Evolutionary conservation across 176 grass and related monocot species (phyloP).

Genomic region (Musa acuminata): DNA sequence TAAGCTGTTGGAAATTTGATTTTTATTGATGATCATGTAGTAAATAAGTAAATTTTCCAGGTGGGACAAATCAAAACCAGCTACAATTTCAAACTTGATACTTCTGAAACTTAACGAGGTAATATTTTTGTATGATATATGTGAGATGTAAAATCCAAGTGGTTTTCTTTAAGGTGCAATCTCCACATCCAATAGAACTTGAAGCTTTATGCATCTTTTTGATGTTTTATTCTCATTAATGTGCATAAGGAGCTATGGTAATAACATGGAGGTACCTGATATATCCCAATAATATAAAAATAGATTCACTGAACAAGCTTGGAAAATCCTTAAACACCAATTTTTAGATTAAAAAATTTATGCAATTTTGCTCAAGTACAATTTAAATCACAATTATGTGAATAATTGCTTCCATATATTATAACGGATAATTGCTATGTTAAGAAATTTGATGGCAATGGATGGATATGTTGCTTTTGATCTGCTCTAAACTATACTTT

Average conservation of each 20-base stretch:
- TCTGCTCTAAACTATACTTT: no score
- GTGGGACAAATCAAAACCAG: conserved; percentile 89
- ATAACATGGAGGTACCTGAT: no score
- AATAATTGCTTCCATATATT: not conserved
- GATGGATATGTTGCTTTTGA: not conserved
- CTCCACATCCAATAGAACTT: not conserved
- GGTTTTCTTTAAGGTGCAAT: not conserved
- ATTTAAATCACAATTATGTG: not conserved
- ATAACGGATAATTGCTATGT: not conserved
- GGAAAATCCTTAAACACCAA: no score
- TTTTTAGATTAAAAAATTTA: no score
- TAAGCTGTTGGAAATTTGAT: not conserved
- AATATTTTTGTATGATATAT: conserved; percentile 9
- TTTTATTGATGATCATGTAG: not conserved
- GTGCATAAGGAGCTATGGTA: no score
- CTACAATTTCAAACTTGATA: conserved; percentile 69
- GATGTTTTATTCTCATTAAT: not conserved
- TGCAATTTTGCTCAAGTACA: no score
- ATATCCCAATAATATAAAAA: no score
- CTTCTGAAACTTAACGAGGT: conserved; percentile 93
- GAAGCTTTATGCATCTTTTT: not conserved
- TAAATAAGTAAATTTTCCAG: conserved; percentile 22
- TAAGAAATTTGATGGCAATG: not conserved
- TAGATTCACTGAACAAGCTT: no score
- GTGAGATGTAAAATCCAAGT: not conserved